These are phyloP conservation scores for Apiosordaria backusii DNA, from an alignment of 495 filamentous ascomycete species.

Conservation along the genomic window DNA sequence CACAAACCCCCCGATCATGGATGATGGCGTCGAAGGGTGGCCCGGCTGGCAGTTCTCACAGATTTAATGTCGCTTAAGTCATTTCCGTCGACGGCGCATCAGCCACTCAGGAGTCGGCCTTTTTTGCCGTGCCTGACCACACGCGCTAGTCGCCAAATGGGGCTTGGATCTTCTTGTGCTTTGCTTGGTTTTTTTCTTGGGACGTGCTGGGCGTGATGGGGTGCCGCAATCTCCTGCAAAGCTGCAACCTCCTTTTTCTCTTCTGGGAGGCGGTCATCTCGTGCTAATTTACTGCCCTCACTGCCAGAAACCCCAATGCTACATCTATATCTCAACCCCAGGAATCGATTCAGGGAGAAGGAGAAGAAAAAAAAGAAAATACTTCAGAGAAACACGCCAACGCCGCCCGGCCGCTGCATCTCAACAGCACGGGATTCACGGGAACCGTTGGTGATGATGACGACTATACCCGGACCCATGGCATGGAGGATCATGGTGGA, in stretches of 20 bases:
- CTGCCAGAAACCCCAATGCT: slow-evolving; percentile 6
- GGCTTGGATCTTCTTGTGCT: background rate
- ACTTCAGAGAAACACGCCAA: background rate
- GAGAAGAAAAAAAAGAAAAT: slow-evolving; percentile 1
- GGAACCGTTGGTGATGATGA: background rate
- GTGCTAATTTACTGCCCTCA: slow-evolving; percentile 10
- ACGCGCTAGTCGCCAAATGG: slow-evolving; percentile 20
- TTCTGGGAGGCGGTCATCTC: slow-evolving; percentile 1
- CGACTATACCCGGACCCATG: background rate
- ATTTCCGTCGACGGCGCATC: slow-evolving; percentile 29
- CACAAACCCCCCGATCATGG: background rate
- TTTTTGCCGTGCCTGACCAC: slow-evolving; percentile 25
- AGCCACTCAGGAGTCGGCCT: slow-evolving; percentile 24
- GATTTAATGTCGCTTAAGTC: slow-evolving; percentile 41
- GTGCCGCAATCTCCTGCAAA: slow-evolving; percentile 1
- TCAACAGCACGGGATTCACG: background rate
- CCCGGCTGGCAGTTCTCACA: slow-evolving; percentile 13
- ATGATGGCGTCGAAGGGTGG: slow-evolving; percentile 10
- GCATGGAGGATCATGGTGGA: background rate
- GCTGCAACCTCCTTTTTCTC: slow-evolving; percentile 20
- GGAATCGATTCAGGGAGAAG: background rate
- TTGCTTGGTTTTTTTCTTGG: background rate
- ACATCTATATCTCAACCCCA: background rate
- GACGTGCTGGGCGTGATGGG: slow-evolving; percentile 2
- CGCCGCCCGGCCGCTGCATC: slow-evolving; percentile 2